A percentile compares a stretch with the other conserved stretches of the same genome.
Evolutionary conservation across 257 asterid species (phyloP).

Genomic region (Eucommia ulmoides): DNA sequence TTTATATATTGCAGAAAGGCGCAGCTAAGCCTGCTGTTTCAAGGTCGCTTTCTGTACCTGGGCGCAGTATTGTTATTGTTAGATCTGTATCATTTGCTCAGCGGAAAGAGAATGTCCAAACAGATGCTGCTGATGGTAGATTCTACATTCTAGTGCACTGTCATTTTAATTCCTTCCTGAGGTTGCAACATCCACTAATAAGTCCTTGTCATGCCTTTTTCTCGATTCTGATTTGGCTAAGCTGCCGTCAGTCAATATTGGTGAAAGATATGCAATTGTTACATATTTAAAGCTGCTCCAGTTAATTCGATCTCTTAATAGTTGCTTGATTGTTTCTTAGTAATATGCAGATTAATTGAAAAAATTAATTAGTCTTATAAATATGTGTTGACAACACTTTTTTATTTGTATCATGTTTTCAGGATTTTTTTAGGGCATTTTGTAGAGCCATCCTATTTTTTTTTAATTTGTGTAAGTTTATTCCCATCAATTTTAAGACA

Average conservation of each 20-base stretch:
- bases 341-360: not conserved
- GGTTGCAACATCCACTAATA: not conserved
- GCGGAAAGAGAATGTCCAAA: constrained; percentile 32
- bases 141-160: constrained; percentile 6
- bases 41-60: constrained; percentile 90
- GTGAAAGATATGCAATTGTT: not conserved
- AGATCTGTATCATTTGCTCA: constrained; percentile 59
- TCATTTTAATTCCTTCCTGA: not conserved
- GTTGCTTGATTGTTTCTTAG: not conserved
- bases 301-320: not conserved
- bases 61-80: constrained; percentile 50
- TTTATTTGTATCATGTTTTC: too few relatives aligned
- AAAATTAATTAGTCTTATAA: not conserved
- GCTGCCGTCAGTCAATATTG: not conserved
- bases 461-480: too few relatives aligned
- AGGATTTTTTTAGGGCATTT: too few relatives aligned
- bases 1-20: constrained; percentile 27
- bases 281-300: not conserved
- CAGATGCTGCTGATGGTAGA: constrained; percentile 55
- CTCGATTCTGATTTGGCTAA: not conserved
- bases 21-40: constrained; percentile 36
- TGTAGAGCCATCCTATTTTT: too few relatives aligned
- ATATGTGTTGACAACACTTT: not conserved
- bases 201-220: not conserved
- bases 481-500: too few relatives aligned